A percentile compares a stretch with the other conserved stretches of the same genome.
Evolutionary conservation across 371 early-diverging fungal genomes (phyloP).

Genomic region (Lichtheimia corymbifera): DNA sequence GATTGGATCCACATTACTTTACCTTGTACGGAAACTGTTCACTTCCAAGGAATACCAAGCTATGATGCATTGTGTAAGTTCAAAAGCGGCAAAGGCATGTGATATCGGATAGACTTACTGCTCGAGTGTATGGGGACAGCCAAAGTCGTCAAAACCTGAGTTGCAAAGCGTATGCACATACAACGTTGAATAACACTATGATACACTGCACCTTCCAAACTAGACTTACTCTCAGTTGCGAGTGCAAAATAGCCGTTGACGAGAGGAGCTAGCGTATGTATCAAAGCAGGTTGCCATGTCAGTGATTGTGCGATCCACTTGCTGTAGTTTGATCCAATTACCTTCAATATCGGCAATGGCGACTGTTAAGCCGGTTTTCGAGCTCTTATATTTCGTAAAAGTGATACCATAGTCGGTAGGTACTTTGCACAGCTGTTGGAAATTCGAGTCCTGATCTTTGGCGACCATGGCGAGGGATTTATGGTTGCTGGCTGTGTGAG

Average conservation of each 20-base stretch:
- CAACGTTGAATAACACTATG: too few relatives aligned
- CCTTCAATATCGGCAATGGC: slow-evolving; percentile 67
- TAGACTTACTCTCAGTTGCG: slow-evolving; percentile 62
- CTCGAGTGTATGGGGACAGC: slow-evolving; percentile 71
- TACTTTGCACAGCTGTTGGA: slow-evolving; percentile 34
- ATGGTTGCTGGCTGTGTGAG: not conserved
- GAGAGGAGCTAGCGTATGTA: slow-evolving; percentile 47
- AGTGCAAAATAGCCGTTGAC: slow-evolving; percentile 68
- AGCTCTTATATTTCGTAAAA: slow-evolving; percentile 58
- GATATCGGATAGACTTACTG: slow-evolving; percentile 46
- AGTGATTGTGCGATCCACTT: too few relatives aligned
- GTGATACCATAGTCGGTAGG: slow-evolving; percentile 46
- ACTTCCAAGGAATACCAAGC: slow-evolving; percentile 67
- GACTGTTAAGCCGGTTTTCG: slow-evolving; percentile 60
- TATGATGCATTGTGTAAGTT: slow-evolving; percentile 14
- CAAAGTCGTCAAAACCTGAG: slow-evolving; percentile 67
- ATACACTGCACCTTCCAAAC: too few relatives aligned
- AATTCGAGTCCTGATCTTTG: slow-evolving; percentile 15
- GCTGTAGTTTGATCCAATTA: slow-evolving; percentile 12
- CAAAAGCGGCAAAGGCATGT: not conserved
- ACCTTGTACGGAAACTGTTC: slow-evolving; percentile 72
- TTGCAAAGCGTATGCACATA: too few relatives aligned
- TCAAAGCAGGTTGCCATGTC: too few relatives aligned
- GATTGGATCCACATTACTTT: not conserved
- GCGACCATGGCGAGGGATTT: not conserved